Evolutionary conservation across 768 basidiomycete genomes (phyloP).

Genomic region (Psilocybe azurescens): DNA sequence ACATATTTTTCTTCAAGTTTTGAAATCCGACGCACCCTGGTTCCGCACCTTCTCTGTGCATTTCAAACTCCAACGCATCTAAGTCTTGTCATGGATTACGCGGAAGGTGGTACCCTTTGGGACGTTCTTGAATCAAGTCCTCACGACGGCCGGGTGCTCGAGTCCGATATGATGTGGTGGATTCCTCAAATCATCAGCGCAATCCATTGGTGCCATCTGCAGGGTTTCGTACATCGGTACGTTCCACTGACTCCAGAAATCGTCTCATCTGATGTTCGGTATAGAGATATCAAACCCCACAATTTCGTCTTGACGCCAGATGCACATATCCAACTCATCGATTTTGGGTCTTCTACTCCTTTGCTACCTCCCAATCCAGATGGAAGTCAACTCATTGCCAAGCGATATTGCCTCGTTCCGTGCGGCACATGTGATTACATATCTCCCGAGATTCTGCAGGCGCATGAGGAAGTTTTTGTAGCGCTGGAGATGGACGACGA

Average conservation of each 20-base stretch:
- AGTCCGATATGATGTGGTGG: slow-evolving; percentile 85
- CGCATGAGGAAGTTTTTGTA: slow-evolving; percentile 83
- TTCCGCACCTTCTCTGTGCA: slow-evolving; percentile 84
- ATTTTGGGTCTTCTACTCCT: slow-evolving; percentile 93
- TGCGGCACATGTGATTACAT: slow-evolving; percentile 97
- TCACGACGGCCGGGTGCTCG: slow-evolving; percentile 61
- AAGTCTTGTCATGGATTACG: slow-evolving; percentile 84
- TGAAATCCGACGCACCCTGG: slow-evolving; percentile 57
- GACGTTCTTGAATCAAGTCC: slow-evolving; percentile 83
- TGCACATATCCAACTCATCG: slow-evolving; percentile 82
- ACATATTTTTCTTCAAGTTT: slow-evolving; percentile 73
- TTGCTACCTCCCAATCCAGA: slow-evolving; percentile 59
- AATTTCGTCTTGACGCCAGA: slow-evolving; percentile 83
- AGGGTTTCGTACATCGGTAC: slow-evolving; percentile 90
- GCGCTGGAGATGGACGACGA: slow-evolving; percentile 76
- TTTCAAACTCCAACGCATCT: slow-evolving; percentile 81
- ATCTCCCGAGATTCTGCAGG: slow-evolving; percentile 88
- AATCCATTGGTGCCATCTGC: slow-evolving; percentile 88
- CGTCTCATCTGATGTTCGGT: background rate
- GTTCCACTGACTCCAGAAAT: slow-evolving; percentile 21
- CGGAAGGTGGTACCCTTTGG: slow-evolving; percentile 87
- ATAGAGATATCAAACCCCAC: slow-evolving; percentile 94
- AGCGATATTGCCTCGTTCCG: slow-evolving; percentile 74
- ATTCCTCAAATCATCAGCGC: slow-evolving; percentile 83
- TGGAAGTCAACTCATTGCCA: slow-evolving; percentile 64